These are phyloP conservation scores for Boletellus sp. DNA, from an alignment of 768 basidiomycete species.

Conservation along the genomic window DNA sequence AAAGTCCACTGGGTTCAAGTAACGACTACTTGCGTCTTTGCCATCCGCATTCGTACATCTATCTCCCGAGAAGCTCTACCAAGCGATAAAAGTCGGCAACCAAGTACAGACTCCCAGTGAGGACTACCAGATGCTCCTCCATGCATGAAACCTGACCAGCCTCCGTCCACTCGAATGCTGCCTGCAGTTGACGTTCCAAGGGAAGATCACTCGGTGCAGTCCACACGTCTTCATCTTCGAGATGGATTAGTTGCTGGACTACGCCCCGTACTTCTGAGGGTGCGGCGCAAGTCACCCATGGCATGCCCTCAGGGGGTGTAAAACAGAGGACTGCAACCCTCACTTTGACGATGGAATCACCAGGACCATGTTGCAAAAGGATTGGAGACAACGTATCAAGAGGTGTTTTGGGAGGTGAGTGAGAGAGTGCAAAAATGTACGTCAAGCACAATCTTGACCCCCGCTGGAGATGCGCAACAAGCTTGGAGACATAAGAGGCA, in stretches of 20 bases:
- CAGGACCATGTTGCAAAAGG: conserved; percentile 39
- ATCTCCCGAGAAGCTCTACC: conserved; percentile 12
- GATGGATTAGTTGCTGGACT: conserved; percentile 41
- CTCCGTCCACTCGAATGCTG: conserved; percentile 50
- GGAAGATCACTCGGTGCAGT: conserved; percentile 31
- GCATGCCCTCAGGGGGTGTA: conserved; percentile 84
- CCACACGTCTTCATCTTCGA: conserved; percentile 44
- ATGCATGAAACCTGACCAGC: conserved; percentile 1
- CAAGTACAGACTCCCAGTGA: conserved; percentile 92
- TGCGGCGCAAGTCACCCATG: conserved; percentile 77
- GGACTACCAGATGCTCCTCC: conserved; percentile 50
- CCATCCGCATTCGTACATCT: too few relatives aligned
- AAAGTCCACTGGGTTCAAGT: neutral
- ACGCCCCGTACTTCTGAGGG: conserved; percentile 46
- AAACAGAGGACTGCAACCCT: conserved; percentile 60
- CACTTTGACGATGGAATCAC: conserved; percentile 29
- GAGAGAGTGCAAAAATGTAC: conserved; percentile 78
- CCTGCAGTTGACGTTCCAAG: conserved; percentile 35
- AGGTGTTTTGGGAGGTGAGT: conserved; percentile 83
- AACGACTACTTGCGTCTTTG: neutral
- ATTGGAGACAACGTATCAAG: conserved; percentile 67
- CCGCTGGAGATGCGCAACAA: conserved; percentile 25
- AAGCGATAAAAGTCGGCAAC: conserved; percentile 89
- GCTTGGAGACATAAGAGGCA: conserved; percentile 50
- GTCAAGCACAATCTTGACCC: conserved; percentile 44